Evolutionary conservation across 257 asterid species (phyloP), one percentile per base, ranked within the genome.

Genomic region (Solanum bukasovii): DNA sequence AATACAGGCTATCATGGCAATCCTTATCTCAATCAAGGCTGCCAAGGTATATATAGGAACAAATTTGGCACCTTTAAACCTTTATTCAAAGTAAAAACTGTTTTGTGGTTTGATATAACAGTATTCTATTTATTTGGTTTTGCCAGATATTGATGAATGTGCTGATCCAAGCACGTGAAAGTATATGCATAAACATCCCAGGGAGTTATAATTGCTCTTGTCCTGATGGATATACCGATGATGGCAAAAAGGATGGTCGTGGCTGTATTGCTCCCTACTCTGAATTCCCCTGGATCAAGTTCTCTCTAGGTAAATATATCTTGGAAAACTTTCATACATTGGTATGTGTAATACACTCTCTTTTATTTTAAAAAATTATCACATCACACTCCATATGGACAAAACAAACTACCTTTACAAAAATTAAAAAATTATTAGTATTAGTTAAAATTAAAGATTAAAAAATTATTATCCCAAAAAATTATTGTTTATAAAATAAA

Each of bases 111-210:
- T 42, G 49, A 42, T 42, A 42, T 42, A 42, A 42, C 49, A 14
- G 14, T 3, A 14, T 42, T 42, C 14, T 42, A 11, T 11, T 42
- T 11, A 42, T 42, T 42, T 42, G 14, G 9, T 40, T 8, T 83
- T 84, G 63, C 10, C 84, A 94, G 96, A 94, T 89, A 87, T 90
- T 68, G 85, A 94, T 68, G 98, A 93, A 85, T 94, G 98, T 77
- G 77, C 8, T 25, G 70, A 59, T 56, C 68, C 42, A 74, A 90
- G 5, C 12, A 72, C 11, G 98, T 67, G 92, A 83, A 49, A 90
- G 63, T 37, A 68, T 90, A 61, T 94, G 98, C 68, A 83, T 5
- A 25, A 93, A 93, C 31, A 85, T 67, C 2, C 84, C 52, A 0
- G 98, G 98, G 5, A 40, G 90, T 63, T 90, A 35, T 63, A 87